Evolutionary conservation across 163 green algal species (phyloP).

Genomic region (Prototheca cutis): DNA sequence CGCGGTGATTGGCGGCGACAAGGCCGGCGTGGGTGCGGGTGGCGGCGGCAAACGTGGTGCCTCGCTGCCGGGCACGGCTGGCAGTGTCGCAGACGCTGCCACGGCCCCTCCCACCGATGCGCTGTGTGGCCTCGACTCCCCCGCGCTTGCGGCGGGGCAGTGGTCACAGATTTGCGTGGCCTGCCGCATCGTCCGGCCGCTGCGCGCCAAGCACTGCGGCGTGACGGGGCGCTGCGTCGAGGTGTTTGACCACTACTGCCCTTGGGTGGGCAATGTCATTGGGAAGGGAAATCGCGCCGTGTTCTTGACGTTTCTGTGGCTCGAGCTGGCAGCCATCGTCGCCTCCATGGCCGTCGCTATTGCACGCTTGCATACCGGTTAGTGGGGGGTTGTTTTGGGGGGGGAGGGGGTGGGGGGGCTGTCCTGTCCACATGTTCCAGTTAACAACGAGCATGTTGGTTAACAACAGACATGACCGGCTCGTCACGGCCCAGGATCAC

Average conservation of each 20-base stretch:
- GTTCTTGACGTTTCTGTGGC: constrained; percentile 85
- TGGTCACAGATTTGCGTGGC: constrained; percentile 87
- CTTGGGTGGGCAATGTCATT: constrained; percentile 73
- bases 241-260: constrained; percentile 45
- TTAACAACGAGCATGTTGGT: no score
- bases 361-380: constrained; percentile 30
- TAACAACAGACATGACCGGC: no score
- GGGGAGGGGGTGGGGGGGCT: neutral
- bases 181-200: constrained; percentile 82
- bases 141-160: constrained; percentile 71
- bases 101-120: neutral
- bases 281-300: constrained; percentile 75
- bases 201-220: constrained; percentile 86
- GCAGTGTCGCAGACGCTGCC: no score
- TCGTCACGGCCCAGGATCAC: no score
- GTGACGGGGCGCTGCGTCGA: constrained; percentile 81
- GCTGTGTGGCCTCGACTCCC: constrained; percentile 49
- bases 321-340: constrained; percentile 67
- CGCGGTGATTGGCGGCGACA: no score
- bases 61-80: no score
- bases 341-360: constrained; percentile 36
- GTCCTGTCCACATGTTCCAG: no score
- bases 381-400: neutral
- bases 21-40: no score
- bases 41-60: no score